phyloP scores from a whole-genome alignment of 1,139 yeast genomes.

The Kodamaea ohmeri region DNA sequence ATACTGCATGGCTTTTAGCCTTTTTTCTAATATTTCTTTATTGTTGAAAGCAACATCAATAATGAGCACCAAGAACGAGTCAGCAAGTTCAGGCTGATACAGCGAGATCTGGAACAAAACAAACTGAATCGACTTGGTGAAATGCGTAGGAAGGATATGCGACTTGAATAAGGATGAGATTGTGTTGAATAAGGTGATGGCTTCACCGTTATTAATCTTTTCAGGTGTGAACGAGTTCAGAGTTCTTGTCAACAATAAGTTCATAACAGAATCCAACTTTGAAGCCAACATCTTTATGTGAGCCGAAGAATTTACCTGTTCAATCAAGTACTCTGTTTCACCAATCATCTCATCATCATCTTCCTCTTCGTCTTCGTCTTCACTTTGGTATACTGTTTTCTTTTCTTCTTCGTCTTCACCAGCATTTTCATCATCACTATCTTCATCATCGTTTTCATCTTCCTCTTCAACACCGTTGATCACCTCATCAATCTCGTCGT shows the following conservation, averaged over 20 bases:
- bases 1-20: constrained; percentile 89
- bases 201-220: constrained; percentile 57
- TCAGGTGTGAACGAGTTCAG: constrained; percentile 49
- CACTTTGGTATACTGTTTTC: constrained; percentile 7
- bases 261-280: constrained; percentile 69
- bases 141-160: constrained; percentile 87
- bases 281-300: constrained; percentile 56
- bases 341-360: constrained; percentile 32
- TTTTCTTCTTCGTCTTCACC: constrained; percentile 12
- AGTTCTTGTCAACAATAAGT: constrained; percentile 52
- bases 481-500: constrained; percentile 68
- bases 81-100: constrained; percentile 76
- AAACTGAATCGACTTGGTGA: constrained; percentile 87
- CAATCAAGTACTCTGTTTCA: constrained; percentile 39
- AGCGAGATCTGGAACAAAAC: constrained; percentile 80
- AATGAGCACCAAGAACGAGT: constrained; percentile 76
- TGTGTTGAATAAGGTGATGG: constrained; percentile 72
- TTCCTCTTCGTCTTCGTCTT: constrained; percentile 22
- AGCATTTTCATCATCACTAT: constrained; percentile 26
- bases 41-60: constrained; percentile 79
- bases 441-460: constrained; percentile 27
- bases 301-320: constrained; percentile 45
- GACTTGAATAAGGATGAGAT: constrained; percentile 74
- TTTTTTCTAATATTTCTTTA: constrained; percentile 64
- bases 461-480: constrained; percentile 52